These are phyloP conservation scores for Neurospora tetrasperma DNA, from an alignment of 495 filamentous ascomycete genomes.

Conservation along the genomic window DNA sequence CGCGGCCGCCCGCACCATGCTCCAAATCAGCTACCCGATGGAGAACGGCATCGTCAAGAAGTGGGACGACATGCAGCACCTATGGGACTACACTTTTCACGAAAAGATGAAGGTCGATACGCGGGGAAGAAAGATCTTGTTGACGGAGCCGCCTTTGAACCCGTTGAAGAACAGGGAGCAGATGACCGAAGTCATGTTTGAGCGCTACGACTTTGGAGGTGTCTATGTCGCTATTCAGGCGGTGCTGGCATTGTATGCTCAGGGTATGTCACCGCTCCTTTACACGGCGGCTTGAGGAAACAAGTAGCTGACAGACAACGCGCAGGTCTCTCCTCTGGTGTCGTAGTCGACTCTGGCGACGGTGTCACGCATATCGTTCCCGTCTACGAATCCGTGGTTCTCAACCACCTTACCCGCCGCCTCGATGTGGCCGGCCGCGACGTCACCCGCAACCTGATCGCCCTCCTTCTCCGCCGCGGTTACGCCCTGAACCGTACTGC, in stretches of 20 bases:
- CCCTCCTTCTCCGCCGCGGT: conserved; percentile 84
- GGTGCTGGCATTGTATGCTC: conserved; percentile 92
- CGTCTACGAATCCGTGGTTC: conserved; percentile 92
- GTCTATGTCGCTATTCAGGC: conserved; percentile 99
- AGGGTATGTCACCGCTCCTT: conserved; percentile 45
- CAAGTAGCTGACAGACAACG: neutral
- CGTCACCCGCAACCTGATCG: conserved; percentile 94
- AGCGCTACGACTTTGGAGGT: conserved; percentile 88
- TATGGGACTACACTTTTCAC: conserved; percentile 98
- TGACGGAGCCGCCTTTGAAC: conserved; percentile 98
- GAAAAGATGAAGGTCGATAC: conserved; percentile 94
- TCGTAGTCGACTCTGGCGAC: conserved; percentile 96
- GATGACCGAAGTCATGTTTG: conserved; percentile 99
- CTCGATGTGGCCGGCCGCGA: conserved; percentile 95
- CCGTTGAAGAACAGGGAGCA: conserved; percentile 89
- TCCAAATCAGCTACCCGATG: conserved; percentile 98
- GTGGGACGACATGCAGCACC: conserved; percentile 99
- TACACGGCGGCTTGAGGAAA: neutral
- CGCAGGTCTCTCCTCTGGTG: conserved; percentile 80
- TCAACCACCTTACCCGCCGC: conserved; percentile 90
- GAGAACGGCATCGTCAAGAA: conserved; percentile 98
- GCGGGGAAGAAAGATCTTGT: conserved; percentile 87
- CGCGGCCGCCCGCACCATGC: conserved; percentile 85
- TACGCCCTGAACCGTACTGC: conserved; percentile 97
- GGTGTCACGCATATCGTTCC: conserved; percentile 98